Evolutionary conservation across 2,329 filamentous ascomycete genomes (phyloP).

Genomic region (Phyllosticta citriasiana): DNA sequence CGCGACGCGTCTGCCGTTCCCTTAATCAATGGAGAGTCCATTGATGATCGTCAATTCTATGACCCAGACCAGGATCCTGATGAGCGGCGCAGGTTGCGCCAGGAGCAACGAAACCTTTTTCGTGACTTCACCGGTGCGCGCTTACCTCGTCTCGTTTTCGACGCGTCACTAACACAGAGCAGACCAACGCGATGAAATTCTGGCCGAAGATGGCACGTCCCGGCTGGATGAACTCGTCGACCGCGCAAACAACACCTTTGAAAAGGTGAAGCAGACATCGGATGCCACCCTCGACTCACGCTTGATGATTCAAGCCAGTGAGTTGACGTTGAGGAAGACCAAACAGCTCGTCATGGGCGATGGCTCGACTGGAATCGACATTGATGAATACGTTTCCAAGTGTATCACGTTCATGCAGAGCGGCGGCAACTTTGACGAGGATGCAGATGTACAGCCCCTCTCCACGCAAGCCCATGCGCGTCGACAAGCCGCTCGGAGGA

Average conservation of each 20-base stretch:
- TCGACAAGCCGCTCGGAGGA: slow-evolving; percentile 32
- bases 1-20: slow-evolving; percentile 4
- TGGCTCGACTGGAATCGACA: slow-evolving; percentile 64
- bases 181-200: slow-evolving; percentile 63
- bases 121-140: slow-evolving; percentile 47
- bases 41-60: slow-evolving; percentile 40
- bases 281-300: slow-evolving; percentile 87
- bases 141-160: background rate
- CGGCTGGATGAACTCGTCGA: slow-evolving; percentile 46
- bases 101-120: slow-evolving; percentile 57
- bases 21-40: slow-evolving; percentile 8
- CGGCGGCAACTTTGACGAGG: slow-evolving; percentile 39
- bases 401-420: slow-evolving; percentile 76
- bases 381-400: slow-evolving; percentile 87
- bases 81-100: slow-evolving; percentile 61
- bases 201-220: slow-evolving; percentile 52
- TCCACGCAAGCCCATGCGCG: slow-evolving; percentile 43
- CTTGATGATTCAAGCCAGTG: slow-evolving; percentile 70
- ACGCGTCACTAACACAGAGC: slow-evolving; percentile 22
- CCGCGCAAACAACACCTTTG: slow-evolving; percentile 55
- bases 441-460: slow-evolving; percentile 39
- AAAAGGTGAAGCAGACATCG: slow-evolving; percentile 70
- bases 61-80: slow-evolving; percentile 75
- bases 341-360: slow-evolving; percentile 65
- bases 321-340: slow-evolving; percentile 70